phyloP scores from a whole-genome alignment of 768 basidiomycete genomes.

The Vararia minispora region DNA sequence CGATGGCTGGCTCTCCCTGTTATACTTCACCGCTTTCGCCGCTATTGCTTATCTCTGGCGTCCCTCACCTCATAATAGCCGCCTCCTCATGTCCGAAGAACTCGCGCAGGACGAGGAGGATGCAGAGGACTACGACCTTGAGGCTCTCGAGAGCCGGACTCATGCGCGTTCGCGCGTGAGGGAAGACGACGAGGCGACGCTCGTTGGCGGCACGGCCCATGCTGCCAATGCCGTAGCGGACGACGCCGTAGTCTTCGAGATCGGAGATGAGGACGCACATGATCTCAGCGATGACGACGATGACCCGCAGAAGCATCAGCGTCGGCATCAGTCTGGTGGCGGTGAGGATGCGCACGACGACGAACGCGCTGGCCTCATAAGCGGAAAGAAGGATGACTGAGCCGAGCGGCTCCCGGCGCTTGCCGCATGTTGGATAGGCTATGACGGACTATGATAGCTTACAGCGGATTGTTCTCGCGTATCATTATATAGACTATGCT shows the following conservation, averaged over 20 bases:
- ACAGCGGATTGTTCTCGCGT: too few species aligned
- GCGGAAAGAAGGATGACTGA: too few species aligned
- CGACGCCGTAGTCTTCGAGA: constrained; percentile 81
- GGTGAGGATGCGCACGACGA: constrained; percentile 34
- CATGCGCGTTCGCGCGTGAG: constrained; percentile 26
- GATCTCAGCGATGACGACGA: constrained; percentile 54
- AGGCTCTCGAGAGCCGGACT: constrained; percentile 52
- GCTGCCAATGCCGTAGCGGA: constrained; percentile 39
- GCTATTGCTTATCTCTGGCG: constrained; percentile 88
- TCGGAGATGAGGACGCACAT: constrained; percentile 70
- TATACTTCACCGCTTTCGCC: constrained; percentile 75
- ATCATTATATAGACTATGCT: too few species aligned
- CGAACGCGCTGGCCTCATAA: constrained; percentile 62
- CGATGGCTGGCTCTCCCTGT: constrained; percentile 86
- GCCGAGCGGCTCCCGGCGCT: too few species aligned
- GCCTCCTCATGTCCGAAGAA: constrained; percentile 96
- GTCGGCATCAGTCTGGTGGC: constrained; percentile 30
- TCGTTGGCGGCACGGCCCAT: constrained; percentile 50
- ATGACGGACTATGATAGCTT: too few species aligned
- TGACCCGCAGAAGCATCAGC: constrained; percentile 27
- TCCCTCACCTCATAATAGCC: constrained; percentile 80
- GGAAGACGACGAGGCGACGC: constrained; percentile 59
- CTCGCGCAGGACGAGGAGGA: constrained; percentile 91
- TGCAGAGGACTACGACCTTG: constrained; percentile 86
- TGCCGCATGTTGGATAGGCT: too few species aligned